Evolutionary conservation across 2,329 filamentous ascomycete genomes (phyloP).

Genomic region (Xylaria sp.): DNA sequence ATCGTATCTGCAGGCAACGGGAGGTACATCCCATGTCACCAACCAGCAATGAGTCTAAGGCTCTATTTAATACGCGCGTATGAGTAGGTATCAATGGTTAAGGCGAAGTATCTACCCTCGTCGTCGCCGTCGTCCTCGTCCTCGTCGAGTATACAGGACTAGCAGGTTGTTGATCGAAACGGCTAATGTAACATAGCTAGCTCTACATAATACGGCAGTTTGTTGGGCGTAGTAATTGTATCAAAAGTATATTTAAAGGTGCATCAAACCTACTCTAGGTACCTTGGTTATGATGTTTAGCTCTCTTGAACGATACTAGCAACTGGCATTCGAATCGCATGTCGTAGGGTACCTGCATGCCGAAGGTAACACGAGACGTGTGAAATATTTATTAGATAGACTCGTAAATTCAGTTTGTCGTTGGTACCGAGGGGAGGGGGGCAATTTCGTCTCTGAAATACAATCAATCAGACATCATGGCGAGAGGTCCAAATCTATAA

Average conservation of each 20-base stretch:
- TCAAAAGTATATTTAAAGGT: background rate
- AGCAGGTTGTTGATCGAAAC: too few relatives aligned
- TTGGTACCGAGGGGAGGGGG: too few relatives aligned
- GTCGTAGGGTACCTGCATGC: conserved; percentile 7
- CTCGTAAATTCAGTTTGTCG: background rate
- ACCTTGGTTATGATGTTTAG: background rate
- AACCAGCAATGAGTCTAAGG: background rate
- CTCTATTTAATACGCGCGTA: background rate
- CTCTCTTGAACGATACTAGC: background rate
- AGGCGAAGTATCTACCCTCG: too few relatives aligned
- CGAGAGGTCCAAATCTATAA: conserved; percentile 16
- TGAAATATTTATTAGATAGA: background rate
- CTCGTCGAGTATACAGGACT: background rate
- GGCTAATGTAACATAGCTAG: background rate
- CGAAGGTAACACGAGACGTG: background rate
- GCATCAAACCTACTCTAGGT: background rate
- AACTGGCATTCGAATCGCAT: background rate
- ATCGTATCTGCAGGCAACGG: background rate
- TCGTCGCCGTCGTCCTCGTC: too few relatives aligned
- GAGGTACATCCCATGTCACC: background rate
- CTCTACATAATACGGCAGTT: background rate
- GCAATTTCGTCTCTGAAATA: background rate
- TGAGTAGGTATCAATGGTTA: background rate
- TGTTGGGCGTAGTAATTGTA: background rate
- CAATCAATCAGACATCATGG: background rate